These are phyloP conservation scores for Sesbania bispinosa DNA, from an alignment of 306 rosid genomes.

Conservation along the genomic window DNA sequence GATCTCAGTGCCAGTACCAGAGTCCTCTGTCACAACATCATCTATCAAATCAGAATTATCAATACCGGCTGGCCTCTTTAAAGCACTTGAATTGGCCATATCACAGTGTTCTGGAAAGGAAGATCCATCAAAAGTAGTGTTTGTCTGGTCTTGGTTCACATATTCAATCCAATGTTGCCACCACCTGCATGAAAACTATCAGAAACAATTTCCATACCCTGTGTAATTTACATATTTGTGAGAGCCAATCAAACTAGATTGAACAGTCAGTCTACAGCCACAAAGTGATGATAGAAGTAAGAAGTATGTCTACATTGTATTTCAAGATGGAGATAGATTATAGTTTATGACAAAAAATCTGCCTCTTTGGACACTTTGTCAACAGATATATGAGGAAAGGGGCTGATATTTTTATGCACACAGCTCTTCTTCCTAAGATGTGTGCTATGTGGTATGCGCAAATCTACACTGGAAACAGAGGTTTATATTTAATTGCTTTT, in stretches of 20 bases:
- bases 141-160: slow-evolving; percentile 88
- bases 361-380: neutral
- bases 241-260: slow-evolving; percentile 22
- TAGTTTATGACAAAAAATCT: neutral
- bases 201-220: slow-evolving; percentile 12
- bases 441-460: neutral
- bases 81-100: slow-evolving; percentile 51
- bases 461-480: slow-evolving; percentile 8
- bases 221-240: neutral
- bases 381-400: slow-evolving; percentile 11
- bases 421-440: neutral
- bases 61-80: slow-evolving; percentile 72
- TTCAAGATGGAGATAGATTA: neutral
- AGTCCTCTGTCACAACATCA: slow-evolving; percentile 59
- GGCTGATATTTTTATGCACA: neutral
- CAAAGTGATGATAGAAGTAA: neutral
- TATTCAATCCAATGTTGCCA: slow-evolving; percentile 98
- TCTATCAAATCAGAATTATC: slow-evolving; percentile 87
- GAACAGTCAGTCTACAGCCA: slow-evolving; percentile 19
- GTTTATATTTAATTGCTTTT: slow-evolving; percentile 14
- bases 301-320: neutral
- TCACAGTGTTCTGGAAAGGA: slow-evolving; percentile 65
- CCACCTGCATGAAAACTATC: slow-evolving; percentile 61
- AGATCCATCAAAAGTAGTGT: slow-evolving; percentile 59
- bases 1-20: slow-evolving; percentile 52